These are phyloP conservation scores for Parsonsia alboflavescens DNA, from an alignment of 257 asterid species.

Conservation along the genomic window DNA sequence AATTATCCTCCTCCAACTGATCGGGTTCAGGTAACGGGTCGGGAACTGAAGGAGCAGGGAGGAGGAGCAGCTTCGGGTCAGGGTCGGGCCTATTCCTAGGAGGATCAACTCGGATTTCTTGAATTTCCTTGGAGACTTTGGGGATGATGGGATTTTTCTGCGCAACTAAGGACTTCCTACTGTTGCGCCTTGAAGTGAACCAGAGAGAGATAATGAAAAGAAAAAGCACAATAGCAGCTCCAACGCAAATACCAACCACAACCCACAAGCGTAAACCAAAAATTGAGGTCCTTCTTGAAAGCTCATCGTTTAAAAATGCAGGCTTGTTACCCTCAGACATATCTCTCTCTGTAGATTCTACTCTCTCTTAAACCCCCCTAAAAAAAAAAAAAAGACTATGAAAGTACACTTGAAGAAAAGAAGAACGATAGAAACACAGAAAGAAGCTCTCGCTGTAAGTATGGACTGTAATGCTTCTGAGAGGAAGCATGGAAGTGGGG, in stretches of 20 bases:
- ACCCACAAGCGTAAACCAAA: conserved; percentile 81
- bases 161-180: conserved; percentile 28
- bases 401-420: conserved; percentile 12
- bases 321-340: conserved; percentile 50
- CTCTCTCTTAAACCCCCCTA: neutral
- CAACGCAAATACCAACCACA: conserved; percentile 74
- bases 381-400: conserved; percentile 1
- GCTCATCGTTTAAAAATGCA: conserved; percentile 47
- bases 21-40: conserved; percentile 42
- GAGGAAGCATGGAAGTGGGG: conserved; percentile 22
- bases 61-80: conserved; percentile 26
- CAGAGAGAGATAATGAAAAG: conserved; percentile 71
- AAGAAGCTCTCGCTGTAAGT: conserved; percentile 1
- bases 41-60: conserved; percentile 33
- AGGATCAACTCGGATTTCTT: conserved; percentile 64
- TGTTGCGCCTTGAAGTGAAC: conserved; percentile 51
- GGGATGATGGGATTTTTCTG: conserved; percentile 52
- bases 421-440: neutral
- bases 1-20: conserved; percentile 19
- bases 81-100: conserved; percentile 27
- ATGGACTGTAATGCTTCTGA: conserved; percentile 12
- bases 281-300: conserved; percentile 61
- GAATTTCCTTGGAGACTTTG: conserved; percentile 62
- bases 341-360: neutral
- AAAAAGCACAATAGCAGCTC: conserved; percentile 62